A percentile compares a stretch with the other conserved stretches of the same genome.
Evolutionary conservation across 768 basidiomycete species (phyloP).

Genomic region (Austroboletus festivus): DNA sequence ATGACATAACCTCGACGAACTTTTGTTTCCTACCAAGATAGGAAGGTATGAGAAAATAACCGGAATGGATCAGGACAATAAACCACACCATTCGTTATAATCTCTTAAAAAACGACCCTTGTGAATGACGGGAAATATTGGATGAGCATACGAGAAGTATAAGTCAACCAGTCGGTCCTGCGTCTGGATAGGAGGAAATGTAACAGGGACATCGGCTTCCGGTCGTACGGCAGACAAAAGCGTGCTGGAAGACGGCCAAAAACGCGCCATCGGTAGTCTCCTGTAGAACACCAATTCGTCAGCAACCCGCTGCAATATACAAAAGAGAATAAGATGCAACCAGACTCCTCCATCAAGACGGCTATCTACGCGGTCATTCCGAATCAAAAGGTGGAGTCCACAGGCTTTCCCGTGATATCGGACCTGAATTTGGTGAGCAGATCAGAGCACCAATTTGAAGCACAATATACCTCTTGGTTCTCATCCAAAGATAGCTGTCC

Average conservation of each 20-base stretch:
- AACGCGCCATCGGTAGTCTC: conserved; percentile 70
- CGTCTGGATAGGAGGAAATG: conserved; percentile 56
- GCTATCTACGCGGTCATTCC: conserved; percentile 62
- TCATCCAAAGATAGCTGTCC: conserved; percentile 75
- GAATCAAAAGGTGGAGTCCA: conserved; percentile 71
- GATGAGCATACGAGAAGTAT: conserved; percentile 84
- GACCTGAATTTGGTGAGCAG: conserved; percentile 46
- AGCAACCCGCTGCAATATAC: conserved; percentile 8
- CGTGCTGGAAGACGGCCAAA: conserved; percentile 63
- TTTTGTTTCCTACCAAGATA: conserved; percentile 23
- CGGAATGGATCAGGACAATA: neutral
- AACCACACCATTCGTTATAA: conserved; percentile 49
- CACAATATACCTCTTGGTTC: conserved; percentile 57
- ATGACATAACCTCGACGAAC: conserved; percentile 11
- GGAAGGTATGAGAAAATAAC: conserved; percentile 3
- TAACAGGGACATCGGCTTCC: conserved; percentile 43
- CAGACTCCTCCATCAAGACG: conserved; percentile 68
- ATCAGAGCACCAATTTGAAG: neutral
- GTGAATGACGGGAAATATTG: conserved; percentile 78
- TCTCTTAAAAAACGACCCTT: conserved; percentile 66
- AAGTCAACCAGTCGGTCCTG: conserved; percentile 70
- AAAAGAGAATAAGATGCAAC: conserved; percentile 39
- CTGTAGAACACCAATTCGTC: conserved; percentile 32
- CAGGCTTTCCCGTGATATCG: conserved; percentile 80
- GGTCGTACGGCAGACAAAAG: conserved; percentile 35